Percentiles rank a stretch among this genome's conserved stretches.
These are phyloP conservation scores for Nannochloropsis oceanica DNA, from an alignment of 108 stramenopile species.

Conservation along the genomic window DNA sequence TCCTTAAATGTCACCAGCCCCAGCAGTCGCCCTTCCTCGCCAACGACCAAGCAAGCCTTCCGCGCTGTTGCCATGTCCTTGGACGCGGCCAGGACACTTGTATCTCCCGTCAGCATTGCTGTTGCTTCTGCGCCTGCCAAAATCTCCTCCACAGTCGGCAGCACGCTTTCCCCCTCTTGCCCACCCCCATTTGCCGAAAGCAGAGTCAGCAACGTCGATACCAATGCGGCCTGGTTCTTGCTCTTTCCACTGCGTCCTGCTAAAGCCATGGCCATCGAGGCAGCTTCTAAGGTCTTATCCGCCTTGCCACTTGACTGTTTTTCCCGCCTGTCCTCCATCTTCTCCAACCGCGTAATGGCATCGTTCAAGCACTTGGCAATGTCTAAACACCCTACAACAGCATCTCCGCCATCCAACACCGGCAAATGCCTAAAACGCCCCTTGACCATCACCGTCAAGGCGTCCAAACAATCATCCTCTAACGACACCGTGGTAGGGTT, in stretches of 20 bases:
- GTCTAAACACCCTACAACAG: slow-evolving; percentile 50
- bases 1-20: slow-evolving; percentile 56
- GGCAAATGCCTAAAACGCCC: slow-evolving; percentile 80
- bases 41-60: slow-evolving; percentile 48
- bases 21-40: not conserved
- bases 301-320: not conserved
- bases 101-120: not conserved
- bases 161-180: not conserved
- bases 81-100: not conserved
- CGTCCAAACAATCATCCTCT: slow-evolving; percentile 35
- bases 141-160: not conserved
- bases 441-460: slow-evolving; percentile 73
- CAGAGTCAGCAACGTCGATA: slow-evolving; percentile 1
- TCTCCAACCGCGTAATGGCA: slow-evolving; percentile 71
- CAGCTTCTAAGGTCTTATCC: not conserved
- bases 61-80: not conserved
- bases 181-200: not conserved
- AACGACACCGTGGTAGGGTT: slow-evolving; percentile 70
- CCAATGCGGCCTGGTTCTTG: not conserved
- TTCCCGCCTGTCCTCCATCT: slow-evolving; percentile 35
- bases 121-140: not conserved
- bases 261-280: not conserved
- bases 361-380: slow-evolving; percentile 89
- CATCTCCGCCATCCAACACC: slow-evolving; percentile 74
- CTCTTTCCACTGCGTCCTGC: slow-evolving; percentile 8